Evolutionary conservation across 1,284 basidiomycete genomes (phyloP).

Genomic region (Apiotrichum siamense): DNA sequence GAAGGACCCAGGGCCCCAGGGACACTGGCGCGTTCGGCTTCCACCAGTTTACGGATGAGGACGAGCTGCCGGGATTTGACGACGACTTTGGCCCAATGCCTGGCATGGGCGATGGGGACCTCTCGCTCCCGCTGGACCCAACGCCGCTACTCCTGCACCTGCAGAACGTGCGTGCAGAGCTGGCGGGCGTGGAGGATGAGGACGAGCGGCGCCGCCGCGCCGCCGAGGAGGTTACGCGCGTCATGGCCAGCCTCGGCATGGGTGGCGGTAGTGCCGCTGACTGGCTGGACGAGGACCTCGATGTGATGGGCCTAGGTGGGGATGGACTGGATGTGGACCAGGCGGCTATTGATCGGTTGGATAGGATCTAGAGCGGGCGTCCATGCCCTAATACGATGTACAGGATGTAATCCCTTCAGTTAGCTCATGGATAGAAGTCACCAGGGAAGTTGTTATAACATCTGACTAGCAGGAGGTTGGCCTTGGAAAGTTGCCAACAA

Average conservation of each 20-base stretch:
- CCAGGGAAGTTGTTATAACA: no score
- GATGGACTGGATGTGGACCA: slow-evolving; percentile 1
- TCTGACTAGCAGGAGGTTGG: no score
- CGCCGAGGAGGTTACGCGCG: slow-evolving; percentile 34
- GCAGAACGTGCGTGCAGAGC: slow-evolving; percentile 36
- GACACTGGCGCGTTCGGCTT: no score
- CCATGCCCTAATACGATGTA: background rate
- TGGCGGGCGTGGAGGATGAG: slow-evolving; percentile 31
- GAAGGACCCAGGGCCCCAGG: no score
- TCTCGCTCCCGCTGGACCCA: slow-evolving; percentile 28
- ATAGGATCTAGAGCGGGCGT: background rate
- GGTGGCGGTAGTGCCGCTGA: slow-evolving; percentile 20
- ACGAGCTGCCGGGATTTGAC: slow-evolving; percentile 23
- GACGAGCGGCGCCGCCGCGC: slow-evolving; percentile 38
- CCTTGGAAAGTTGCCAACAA: no score
- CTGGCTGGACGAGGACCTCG: background rate
- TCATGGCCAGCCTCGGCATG: slow-evolving; percentile 31
- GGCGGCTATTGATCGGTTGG: background rate
- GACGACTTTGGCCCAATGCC: slow-evolving; percentile 29
- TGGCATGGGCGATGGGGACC: background rate
- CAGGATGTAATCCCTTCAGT: no score
- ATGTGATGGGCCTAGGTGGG: slow-evolving; percentile 14
- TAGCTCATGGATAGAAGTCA: no score
- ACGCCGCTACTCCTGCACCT: slow-evolving; percentile 39
- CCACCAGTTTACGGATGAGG: background rate